Evolutionary conservation across 306 rosid genomes (phyloP).

Genomic region (Vigna radiata): DNA sequence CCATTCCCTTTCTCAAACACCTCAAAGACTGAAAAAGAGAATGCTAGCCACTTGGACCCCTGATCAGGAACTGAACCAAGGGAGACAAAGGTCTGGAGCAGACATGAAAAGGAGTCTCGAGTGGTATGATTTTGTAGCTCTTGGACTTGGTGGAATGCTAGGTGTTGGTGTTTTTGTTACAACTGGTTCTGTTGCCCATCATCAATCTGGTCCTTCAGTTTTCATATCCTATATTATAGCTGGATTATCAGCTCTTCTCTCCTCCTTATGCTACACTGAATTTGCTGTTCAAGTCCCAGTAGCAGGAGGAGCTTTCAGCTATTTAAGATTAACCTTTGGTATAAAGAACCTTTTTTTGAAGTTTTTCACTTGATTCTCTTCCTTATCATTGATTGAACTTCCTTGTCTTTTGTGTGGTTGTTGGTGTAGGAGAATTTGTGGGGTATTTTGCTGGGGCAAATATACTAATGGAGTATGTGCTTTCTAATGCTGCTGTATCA

Average conservation of each 20-base stretch:
- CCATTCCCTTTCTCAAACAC: conserved; percentile 78
- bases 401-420: conserved; percentile 22
- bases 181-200: conserved; percentile 73
- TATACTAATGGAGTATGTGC: conserved; percentile 88
- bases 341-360: conserved; percentile 7
- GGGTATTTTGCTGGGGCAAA: conserved; percentile 97
- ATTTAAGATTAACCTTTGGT: conserved; percentile 89
- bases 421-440: conserved; percentile 76
- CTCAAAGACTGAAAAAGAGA: conserved; percentile 80
- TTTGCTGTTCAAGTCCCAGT: conserved; percentile 92
- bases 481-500: conserved; percentile 91
- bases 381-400: not conserved
- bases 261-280: conserved; percentile 89
- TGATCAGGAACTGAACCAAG: conserved; percentile 85
- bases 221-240: conserved; percentile 87
- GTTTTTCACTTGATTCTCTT: not conserved
- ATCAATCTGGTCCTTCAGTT: conserved; percentile 76
- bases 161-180: conserved; percentile 94
- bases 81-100: conserved; percentile 87
- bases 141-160: conserved; percentile 96
- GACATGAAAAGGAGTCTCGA: conserved; percentile 85
- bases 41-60: conserved; percentile 96
- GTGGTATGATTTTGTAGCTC: conserved; percentile 84
- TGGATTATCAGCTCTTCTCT: conserved; percentile 85
- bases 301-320: conserved; percentile 98